Evolutionary conservation across 164 flowering plant genomes (phyloP), one percentile per base, ranked within the genome.

Genomic region (Chimonanthus salicifolius): DNA sequence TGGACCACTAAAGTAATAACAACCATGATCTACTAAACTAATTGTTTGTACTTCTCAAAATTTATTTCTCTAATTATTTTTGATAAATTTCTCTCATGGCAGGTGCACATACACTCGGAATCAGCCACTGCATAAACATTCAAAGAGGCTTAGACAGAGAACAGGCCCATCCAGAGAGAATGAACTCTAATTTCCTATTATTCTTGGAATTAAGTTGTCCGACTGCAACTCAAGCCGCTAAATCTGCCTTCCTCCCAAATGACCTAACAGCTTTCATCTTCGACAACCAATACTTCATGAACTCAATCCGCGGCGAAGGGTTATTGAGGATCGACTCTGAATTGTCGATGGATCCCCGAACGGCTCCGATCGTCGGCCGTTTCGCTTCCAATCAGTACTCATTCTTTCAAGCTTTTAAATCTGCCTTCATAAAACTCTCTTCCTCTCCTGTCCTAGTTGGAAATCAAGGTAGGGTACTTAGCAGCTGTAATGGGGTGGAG

Each of bases 101-200:
- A 79, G 78, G 81, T 10, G 73, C 78, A 44, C 83, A 78, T 65
- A 71, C 79, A 33, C 73, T 81, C 18, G 83, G 83, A 9, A 74
- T 48, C n/a, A 74, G 74, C 18, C 83, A 81, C 69, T 81, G 83
- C 76, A 49, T 64, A 60, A 79, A 73, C 79, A 73, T 79, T 48
- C 71, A 66, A 16, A 58, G 70, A n/a, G 60, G 77, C n/a, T 10
- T 73, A 10, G 68, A 69, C 45, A 10, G 54, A 9, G 73, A 69
- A 4, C 62, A 73, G n/a, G 62, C 64, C 0, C 50, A 50, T 2
- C 15, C 50, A 11, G 16, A 63, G 46, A 7, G 6, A 62, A 73
- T 73, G 2, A 48, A 64, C 15, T 47, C n/a, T 18, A 46, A 46
- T 45, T 75, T 51, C 49, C 48, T 63, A 47, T n/a, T n/a, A n/a